These are phyloP conservation scores for Pythium scleroteichum DNA, from an alignment of 352 stramenopile species.

Conservation along the genomic window DNA sequence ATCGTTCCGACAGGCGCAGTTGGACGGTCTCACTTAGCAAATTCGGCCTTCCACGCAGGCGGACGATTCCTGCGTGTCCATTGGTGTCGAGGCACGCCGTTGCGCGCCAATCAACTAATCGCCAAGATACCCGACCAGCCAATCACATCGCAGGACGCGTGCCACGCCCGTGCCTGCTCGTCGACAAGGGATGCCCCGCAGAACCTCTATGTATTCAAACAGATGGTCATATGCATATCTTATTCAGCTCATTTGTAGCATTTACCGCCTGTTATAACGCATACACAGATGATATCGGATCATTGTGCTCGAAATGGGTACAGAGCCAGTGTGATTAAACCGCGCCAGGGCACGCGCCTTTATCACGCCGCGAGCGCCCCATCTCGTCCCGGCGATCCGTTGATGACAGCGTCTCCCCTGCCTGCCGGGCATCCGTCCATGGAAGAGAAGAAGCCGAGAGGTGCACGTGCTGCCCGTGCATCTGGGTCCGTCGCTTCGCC, in stretches of 20 bases:
- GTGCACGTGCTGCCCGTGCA: too few relatives aligned
- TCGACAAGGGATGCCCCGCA: background rate
- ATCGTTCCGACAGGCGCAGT: too few relatives aligned
- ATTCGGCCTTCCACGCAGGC: background rate
- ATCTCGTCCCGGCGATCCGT: too few relatives aligned
- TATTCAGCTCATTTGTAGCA: too few relatives aligned
- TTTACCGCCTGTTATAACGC: too few relatives aligned
- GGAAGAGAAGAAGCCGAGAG: background rate
- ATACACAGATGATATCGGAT: too few relatives aligned
- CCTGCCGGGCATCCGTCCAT: background rate
- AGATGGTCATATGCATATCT: background rate
- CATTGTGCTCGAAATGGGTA: too few relatives aligned
- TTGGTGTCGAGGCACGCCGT: constrained; percentile 2
- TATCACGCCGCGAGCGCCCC: too few relatives aligned
- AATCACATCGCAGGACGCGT: background rate
- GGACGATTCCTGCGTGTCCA: background rate
- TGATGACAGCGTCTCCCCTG: too few relatives aligned
- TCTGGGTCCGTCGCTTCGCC: background rate
- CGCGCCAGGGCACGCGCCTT: too few relatives aligned
- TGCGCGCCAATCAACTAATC: background rate
- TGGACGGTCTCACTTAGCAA: background rate
- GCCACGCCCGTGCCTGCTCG: background rate
- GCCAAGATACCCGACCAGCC: constrained; percentile 1
- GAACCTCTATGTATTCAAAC: background rate
- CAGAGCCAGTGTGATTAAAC: too few relatives aligned